Evolutionary conservation across 2,329 filamentous ascomycete genomes (phyloP).

Genomic region (Cladosporium halotolerans): DNA sequence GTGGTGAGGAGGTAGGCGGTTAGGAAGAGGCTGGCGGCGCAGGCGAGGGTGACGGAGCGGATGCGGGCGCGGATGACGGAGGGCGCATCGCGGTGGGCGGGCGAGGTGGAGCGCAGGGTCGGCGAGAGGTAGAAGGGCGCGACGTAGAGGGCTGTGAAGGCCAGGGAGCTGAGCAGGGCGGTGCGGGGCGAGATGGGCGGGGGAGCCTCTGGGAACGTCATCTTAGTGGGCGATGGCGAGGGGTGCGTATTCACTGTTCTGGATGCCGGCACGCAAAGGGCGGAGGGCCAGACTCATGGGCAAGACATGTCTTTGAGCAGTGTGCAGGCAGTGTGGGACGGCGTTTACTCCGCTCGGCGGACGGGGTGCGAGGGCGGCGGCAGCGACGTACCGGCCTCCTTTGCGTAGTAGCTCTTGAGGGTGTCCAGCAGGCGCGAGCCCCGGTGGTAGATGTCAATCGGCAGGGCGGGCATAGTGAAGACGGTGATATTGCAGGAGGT

Average conservation of each 20-base stretch:
- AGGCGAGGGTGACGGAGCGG: conserved; percentile 70
- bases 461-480: conserved; percentile 11
- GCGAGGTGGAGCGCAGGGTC: conserved; percentile 70
- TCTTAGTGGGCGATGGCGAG: not conserved
- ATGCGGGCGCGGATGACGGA: conserved; percentile 84
- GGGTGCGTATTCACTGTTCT: not conserved
- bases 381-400: conserved; percentile 15
- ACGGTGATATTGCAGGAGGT: conserved; percentile 6
- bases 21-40: conserved; percentile 57
- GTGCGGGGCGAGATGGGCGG: conserved; percentile 21
- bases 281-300: not conserved
- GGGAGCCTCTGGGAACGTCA: conserved; percentile 21
- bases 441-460: conserved; percentile 12
- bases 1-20: conserved; percentile 62
- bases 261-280: not conserved
- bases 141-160: conserved; percentile 86
- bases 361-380: not conserved
- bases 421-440: conserved; percentile 11
- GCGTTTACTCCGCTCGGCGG: not conserved
- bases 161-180: conserved; percentile 38
- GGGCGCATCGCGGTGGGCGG: conserved; percentile 77
- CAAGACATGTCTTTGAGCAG: conserved; percentile 8
- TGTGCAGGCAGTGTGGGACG: not conserved
- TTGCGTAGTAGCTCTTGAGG: conserved; percentile 14
- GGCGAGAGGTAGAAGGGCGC: conserved; percentile 80